These are phyloP conservation scores for Rhodomyrtus psidioides DNA, from an alignment of 441 rosid species.

Conservation along the genomic window DNA sequence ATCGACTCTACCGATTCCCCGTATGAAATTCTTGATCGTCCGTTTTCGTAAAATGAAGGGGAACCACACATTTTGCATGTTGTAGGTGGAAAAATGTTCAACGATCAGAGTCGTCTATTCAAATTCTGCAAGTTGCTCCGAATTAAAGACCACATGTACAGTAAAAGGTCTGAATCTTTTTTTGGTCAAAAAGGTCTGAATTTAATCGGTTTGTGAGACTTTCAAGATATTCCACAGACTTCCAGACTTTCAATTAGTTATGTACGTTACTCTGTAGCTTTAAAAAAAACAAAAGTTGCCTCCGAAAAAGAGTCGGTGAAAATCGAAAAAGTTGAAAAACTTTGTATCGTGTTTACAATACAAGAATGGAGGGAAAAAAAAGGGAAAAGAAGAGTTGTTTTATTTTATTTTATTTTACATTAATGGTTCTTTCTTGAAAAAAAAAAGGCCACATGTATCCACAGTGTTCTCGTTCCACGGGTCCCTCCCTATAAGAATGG, in stretches of 20 bases:
- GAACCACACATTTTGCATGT: background rate
- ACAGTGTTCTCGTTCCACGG: background rate
- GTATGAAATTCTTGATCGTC: background rate
- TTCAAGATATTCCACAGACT: background rate
- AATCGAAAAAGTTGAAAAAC: background rate
- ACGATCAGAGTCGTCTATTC: background rate
- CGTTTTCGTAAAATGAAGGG: background rate
- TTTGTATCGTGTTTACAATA: background rate
- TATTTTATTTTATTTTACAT: background rate
- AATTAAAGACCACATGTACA: too few relatives aligned
- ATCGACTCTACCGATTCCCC: background rate
- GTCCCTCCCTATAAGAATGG: background rate
- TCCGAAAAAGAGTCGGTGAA: rapidly evolving
- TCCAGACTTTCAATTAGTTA: background rate
- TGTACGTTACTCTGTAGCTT: background rate
- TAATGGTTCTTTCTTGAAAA: background rate
- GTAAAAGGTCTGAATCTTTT: too few relatives aligned
- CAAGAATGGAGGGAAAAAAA: background rate
- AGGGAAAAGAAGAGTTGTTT: background rate
- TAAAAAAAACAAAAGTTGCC: background rate
- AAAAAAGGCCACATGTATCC: background rate
- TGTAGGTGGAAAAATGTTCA: background rate
- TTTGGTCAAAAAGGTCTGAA: background rate
- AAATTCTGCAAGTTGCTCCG: too few relatives aligned
- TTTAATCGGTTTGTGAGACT: background rate